A percentile compares a stretch with the other conserved stretches of the same genome.
Evolutionary conservation across 106 monocot genomes (phyloP).

Genomic region (Hemerocallis citrina): DNA sequence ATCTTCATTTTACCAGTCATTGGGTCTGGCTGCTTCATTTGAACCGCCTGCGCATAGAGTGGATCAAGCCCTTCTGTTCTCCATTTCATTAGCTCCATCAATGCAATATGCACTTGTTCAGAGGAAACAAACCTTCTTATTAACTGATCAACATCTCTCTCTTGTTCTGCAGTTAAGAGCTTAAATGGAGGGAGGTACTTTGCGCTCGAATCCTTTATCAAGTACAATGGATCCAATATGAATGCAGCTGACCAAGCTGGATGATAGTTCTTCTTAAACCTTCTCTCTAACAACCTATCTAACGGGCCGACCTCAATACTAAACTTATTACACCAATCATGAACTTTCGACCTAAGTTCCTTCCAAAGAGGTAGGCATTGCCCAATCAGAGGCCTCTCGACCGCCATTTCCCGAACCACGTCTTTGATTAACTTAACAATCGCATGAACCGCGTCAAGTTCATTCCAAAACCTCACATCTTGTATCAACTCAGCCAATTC

Average conservation of each 20-base stretch:
- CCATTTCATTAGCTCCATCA: constrained; percentile 61
- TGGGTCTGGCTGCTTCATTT: constrained; percentile 47
- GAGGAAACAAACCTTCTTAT: constrained; percentile 23
- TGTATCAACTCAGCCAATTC: constrained; percentile 27
- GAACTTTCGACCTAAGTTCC: constrained; percentile 33
- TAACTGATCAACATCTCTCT: constrained; percentile 44
- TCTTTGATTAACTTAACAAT: constrained; percentile 27
- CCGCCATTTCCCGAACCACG: constrained; percentile 36
- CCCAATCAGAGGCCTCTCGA: constrained; percentile 47
- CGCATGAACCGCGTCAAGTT: constrained; percentile 37
- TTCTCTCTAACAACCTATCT: constrained; percentile 24
- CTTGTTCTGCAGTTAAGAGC: constrained; percentile 40
- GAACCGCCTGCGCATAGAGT: constrained; percentile 53
- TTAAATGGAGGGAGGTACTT: constrained; percentile 63
- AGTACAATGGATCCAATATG: constrained; percentile 49
- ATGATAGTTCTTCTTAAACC: constrained; percentile 60
- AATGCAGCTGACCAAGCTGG: constrained; percentile 63
- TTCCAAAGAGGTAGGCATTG: constrained; percentile 62
- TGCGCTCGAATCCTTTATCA: constrained; percentile 37
- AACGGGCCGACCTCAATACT: constrained; percentile 15
- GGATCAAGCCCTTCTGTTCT: constrained; percentile 50
- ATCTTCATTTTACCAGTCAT: constrained; percentile 41
- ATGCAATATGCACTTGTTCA: constrained; percentile 36
- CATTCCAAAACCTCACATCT: constrained; percentile 40
- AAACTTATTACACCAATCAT: constrained; percentile 39